Evolutionary conservation across 1,284 basidiomycete genomes (phyloP).

Genomic region (Ustilago esculenta): DNA sequence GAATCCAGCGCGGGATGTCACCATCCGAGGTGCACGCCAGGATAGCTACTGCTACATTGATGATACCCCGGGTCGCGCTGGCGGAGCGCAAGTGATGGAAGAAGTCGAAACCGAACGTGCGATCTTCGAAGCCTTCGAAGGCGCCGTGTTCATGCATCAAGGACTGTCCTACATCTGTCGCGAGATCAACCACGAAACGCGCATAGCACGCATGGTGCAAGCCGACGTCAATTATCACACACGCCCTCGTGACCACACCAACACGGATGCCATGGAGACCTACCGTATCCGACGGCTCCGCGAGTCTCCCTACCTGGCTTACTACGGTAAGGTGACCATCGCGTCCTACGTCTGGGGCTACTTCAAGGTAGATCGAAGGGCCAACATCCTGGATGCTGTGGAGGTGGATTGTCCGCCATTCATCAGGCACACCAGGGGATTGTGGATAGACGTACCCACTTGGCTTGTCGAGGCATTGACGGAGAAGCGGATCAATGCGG

Average conservation of each 20-base stretch:
- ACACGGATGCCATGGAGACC: slow-evolving; percentile 81
- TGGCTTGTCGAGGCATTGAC: slow-evolving; percentile 72
- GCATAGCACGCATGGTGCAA: slow-evolving; percentile 76
- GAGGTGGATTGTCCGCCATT: slow-evolving; percentile 82
- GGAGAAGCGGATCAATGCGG: slow-evolving; percentile 73
- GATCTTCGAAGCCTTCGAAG: slow-evolving; percentile 79
- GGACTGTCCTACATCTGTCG: slow-evolving; percentile 72
- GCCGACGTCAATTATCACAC: slow-evolving; percentile 86
- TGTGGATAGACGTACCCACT: slow-evolving; percentile 85
- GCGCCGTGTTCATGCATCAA: slow-evolving; percentile 69
- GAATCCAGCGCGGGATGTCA: slow-evolving; percentile 76
- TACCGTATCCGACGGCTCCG: slow-evolving; percentile 79
- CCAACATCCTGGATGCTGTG: slow-evolving; percentile 79
- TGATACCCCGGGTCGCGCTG: slow-evolving; percentile 70
- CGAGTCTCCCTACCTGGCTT: slow-evolving; percentile 73
- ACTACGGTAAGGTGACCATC: slow-evolving; percentile 79
- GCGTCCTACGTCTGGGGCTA: slow-evolving; percentile 77
- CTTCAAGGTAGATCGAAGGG: slow-evolving; percentile 64
- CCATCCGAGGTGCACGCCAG: slow-evolving; percentile 81
- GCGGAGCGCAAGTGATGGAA: slow-evolving; percentile 75
- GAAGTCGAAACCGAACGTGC: slow-evolving; percentile 87
- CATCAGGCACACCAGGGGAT: slow-evolving; percentile 78
- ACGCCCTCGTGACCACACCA: slow-evolving; percentile 72
- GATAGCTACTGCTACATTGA: slow-evolving; percentile 82
- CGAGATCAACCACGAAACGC: slow-evolving; percentile 82